These are phyloP conservation scores for Cercophora samala DNA, from an alignment of 495 filamentous ascomycete genomes.

Conservation along the genomic window DNA sequence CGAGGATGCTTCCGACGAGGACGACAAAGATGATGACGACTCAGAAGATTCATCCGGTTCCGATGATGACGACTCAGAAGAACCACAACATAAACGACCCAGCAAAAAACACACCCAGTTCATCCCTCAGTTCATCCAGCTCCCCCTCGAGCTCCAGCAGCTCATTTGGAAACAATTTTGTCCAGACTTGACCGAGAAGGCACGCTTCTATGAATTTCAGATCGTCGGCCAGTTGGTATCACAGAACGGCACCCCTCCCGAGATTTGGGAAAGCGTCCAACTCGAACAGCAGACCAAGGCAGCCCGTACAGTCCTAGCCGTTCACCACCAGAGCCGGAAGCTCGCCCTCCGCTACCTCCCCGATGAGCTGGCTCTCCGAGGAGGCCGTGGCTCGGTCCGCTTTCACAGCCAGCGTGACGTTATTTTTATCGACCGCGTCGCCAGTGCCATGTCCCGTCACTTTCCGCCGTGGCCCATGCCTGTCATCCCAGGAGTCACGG, in stretches of 20 bases:
- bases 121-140: slow-evolving; percentile 40
- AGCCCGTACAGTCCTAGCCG: slow-evolving; percentile 32
- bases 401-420: slow-evolving; percentile 37
- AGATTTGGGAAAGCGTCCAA: slow-evolving; percentile 16
- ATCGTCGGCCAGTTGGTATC: not conserved
- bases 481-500: slow-evolving; percentile 13
- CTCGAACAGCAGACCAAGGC: slow-evolving; percentile 32
- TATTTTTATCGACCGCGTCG: slow-evolving; percentile 13
- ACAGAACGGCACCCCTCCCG: not conserved
- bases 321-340: slow-evolving; percentile 34
- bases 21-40: slow-evolving; percentile 7
- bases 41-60: slow-evolving; percentile 14
- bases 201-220: not conserved
- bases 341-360: slow-evolving; percentile 36
- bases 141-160: slow-evolving; percentile 41
- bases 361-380: slow-evolving; percentile 26
- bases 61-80: not conserved
- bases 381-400: slow-evolving; percentile 23
- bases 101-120: not conserved
- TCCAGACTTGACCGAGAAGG: slow-evolving; percentile 31
- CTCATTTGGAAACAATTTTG: slow-evolving; percentile 43
- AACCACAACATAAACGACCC: not conserved
- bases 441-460: not conserved
- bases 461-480: not conserved
- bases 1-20: slow-evolving; percentile 10